Base-by-base conservation (phyloP, 345 rosid genomes). In the Iberis pinnata region DNA sequence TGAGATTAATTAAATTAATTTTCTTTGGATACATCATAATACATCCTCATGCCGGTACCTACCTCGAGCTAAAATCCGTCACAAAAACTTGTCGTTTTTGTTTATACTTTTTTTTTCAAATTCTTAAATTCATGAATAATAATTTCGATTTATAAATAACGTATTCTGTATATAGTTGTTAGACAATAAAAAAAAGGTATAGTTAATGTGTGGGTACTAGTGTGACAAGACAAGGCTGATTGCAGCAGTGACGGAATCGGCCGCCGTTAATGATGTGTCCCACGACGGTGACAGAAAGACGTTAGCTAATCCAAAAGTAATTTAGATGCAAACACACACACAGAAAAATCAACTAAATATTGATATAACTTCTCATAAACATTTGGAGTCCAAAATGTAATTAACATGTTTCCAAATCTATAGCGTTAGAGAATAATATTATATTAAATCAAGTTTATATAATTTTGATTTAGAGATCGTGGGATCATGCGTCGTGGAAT, bases 231-330 rank as follows among this genome's bases (percentile, higher is more conserved):
- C 22, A 63, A 25, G 58, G 43, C 58, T 22, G 4, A 22, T 22
- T 22, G 25, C 25, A 22, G 25, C 25, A 14, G 33, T 27, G 70
- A 43, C 58, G 58, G 58, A 46, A 57, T 35, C 36, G 47, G 64
- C 58, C 64, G 64, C 58, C 70, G 53, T 43, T 42, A 53, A 25
- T 40, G 51, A 49, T 56, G 45, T 41, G 56, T 32, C 49, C 36
- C 27, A 44, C 33, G 63, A 56, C 38, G 57, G 56, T 48, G 63
- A 56, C 69, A 42, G 29, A 49, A n/a, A n/a, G n/a, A n/a, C n/a
- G n/a, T n/a, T n/a, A n/a, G n/a, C n/a, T n/a, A n/a, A n/a, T n/a
- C n/a, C n/a, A n/a, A n/a, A n/a, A n/a, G n/a, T n/a, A n/a, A n/a
- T n/a, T n/a, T n/a, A n/a, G n/a, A n/a, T n/a, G 25, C 25, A 22